Evolutionary conservation across 2,329 filamentous ascomycete species (phyloP).

Genomic region (Sordariomycetes sp.): DNA sequence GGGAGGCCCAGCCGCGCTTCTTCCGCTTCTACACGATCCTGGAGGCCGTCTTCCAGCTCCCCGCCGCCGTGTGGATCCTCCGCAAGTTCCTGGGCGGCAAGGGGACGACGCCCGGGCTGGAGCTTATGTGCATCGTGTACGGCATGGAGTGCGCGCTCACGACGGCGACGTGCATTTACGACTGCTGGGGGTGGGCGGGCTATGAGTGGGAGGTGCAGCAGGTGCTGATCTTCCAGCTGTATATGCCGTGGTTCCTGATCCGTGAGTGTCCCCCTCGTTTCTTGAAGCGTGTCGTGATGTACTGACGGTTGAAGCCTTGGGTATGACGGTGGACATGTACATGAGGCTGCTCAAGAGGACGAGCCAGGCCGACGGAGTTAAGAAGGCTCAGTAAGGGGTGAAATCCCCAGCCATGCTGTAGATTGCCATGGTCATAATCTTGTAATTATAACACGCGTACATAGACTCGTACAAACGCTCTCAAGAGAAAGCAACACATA

Average conservation of each 20-base stretch:
- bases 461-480: background rate
- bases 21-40: conserved; percentile 38
- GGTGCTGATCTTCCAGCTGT: conserved; percentile 34
- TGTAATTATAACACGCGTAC: background rate
- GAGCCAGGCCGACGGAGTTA: background rate
- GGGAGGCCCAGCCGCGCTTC: conserved; percentile 29
- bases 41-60: conserved; percentile 39
- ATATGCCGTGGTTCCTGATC: conserved; percentile 39
- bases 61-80: conserved; percentile 36
- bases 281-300: background rate
- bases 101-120: conserved; percentile 16
- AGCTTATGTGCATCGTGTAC: conserved; percentile 41
- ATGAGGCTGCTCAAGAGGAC: conserved; percentile 28
- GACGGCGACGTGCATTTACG: conserved; percentile 37
- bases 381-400: conserved; percentile 1
- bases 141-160: conserved; percentile 40
- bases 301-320: conserved; percentile 23
- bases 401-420: background rate
- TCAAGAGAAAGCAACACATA: background rate
- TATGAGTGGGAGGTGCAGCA: conserved; percentile 33
- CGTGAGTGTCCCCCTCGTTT: conserved; percentile 29
- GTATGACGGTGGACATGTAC: conserved; percentile 46
- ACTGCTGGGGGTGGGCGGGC: conserved; percentile 35
- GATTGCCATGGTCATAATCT: background rate
- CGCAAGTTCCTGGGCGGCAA: conserved; percentile 21